Conservation (phyloP, 2,329 filamentous ascomycete species). For the Pseudocercospora eumusae region DNA sequence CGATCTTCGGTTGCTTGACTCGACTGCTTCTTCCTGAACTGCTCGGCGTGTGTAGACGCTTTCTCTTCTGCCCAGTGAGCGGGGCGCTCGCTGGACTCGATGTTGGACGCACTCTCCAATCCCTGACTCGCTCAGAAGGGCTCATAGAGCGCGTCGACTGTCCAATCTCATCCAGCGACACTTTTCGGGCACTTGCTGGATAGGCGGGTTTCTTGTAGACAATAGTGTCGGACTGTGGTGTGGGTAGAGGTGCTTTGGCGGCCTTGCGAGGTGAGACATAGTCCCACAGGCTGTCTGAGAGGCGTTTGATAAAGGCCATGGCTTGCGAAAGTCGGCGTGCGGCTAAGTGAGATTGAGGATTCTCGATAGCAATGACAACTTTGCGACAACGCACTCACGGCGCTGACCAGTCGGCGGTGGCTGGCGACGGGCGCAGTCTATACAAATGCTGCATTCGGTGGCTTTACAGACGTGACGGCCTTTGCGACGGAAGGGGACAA, state of each 20-base stretch:
- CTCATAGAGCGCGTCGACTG: conserved; percentile 38
- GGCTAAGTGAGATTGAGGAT: background rate
- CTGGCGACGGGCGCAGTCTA: background rate
- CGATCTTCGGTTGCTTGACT: conserved; percentile 28
- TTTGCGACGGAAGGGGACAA: background rate
- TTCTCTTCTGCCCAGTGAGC: conserved; percentile 24
- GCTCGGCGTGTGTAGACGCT: conserved; percentile 27
- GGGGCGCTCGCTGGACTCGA: conserved; percentile 16
- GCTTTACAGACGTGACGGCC: background rate
- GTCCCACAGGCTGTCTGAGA: conserved; percentile 45
- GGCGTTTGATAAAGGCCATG: conserved; percentile 34
- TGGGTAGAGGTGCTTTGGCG: conserved; percentile 35
- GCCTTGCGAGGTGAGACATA: conserved; percentile 48
- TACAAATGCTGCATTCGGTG: background rate
- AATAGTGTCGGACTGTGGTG: conserved; percentile 18
- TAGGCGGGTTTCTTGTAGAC: conserved; percentile 39
- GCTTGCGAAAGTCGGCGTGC: background rate
- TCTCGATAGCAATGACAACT: background rate
- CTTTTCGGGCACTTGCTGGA: conserved; percentile 10
- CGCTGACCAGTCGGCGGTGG: background rate
- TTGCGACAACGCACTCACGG: background rate
- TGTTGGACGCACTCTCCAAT: conserved; percentile 27
- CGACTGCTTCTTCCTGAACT: conserved; percentile 19
- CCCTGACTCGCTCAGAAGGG: conserved; percentile 34
- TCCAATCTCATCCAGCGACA: conserved; percentile 25